Evolutionary conservation across 768 basidiomycete genomes (phyloP), one percentile per base, ranked within the genome.

Genomic region (Neoboletus subvelutipes): DNA sequence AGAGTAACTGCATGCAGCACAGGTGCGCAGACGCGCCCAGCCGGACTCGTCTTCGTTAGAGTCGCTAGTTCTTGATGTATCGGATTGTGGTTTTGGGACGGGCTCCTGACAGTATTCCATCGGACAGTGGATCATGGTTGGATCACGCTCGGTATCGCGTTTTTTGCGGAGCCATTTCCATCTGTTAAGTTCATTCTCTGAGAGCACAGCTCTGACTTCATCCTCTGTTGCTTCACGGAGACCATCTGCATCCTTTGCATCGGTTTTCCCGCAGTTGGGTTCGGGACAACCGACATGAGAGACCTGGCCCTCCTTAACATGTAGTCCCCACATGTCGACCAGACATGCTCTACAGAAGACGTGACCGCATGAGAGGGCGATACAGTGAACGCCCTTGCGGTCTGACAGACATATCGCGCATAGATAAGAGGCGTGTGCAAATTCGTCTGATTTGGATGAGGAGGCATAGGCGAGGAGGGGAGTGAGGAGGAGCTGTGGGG

Each of bases 341-440:
- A 96, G 71, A 67, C 94, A 96, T 9, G 80, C 70, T n/a, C 83
- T 82, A 68, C 94, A 96, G 69, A 94, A 95, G 13, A 94, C 80
- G 69, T 95, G 94, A 1, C 73, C 71, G 66, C 93, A 95, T 3
- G 75, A 67, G 48, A 95, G 76, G 59, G 82, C 78, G 17, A 94
- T 64, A 67, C 92, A 94, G 61, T 83, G 82, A 15, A 82, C 78
- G 43, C 94, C 94, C 67, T 92, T 94, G 56, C 84, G 73, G 15
- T 82, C 80, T 36, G 81, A 79, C 5, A 95, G 73, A 69, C 94
- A 96, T 49, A 96, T 84, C 26, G 85, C 77, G 66, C 94, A 96
- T 28, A 77, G 71, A 70, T 90, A 89, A 0, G 87, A 83, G 17
- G 77, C 80, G 52, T 78, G 75, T 10, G 84, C 80, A 64, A 95